Evolutionary conservation across 345 rosid species (phyloP).

Genomic region (Eucalyptus curtisii): DNA sequence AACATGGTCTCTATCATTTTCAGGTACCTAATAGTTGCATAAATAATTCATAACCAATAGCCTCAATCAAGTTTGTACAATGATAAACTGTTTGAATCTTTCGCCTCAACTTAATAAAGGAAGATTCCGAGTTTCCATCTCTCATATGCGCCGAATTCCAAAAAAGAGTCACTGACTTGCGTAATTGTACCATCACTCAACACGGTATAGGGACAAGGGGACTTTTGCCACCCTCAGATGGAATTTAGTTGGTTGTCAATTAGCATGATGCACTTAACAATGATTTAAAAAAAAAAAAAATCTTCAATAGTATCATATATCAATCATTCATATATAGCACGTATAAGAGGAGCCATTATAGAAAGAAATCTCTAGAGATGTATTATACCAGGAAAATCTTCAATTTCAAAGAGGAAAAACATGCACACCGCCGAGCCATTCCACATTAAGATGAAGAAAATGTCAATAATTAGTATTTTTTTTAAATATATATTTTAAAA

Average conservation of each 20-base stretch:
- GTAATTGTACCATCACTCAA: neutral
- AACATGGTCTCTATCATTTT: neutral
- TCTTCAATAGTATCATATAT: neutral
- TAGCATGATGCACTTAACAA: neutral
- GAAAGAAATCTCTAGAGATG: neutral
- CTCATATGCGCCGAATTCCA: neutral
- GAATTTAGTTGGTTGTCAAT: neutral
- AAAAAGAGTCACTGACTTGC: neutral
- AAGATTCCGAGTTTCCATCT: neutral
- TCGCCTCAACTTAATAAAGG: neutral
- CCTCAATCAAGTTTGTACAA: neutral
- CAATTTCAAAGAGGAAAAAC: neutral
- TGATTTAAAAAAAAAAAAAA: neutral
- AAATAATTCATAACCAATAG: neutral
- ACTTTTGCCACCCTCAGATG: neutral
- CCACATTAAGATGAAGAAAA: neutral
- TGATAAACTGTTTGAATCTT: neutral
- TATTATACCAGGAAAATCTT: neutral
- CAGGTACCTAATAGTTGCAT: neutral
- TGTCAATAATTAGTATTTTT: neutral
- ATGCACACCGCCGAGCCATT: neutral
- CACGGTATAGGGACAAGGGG: neutral
- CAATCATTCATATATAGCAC: neutral
- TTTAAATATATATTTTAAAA: neutral
- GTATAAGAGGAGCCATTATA: neutral